phyloP scores from a whole-genome alignment of 352 stramenopile genomes.

The Pythium periplocum region DNA sequence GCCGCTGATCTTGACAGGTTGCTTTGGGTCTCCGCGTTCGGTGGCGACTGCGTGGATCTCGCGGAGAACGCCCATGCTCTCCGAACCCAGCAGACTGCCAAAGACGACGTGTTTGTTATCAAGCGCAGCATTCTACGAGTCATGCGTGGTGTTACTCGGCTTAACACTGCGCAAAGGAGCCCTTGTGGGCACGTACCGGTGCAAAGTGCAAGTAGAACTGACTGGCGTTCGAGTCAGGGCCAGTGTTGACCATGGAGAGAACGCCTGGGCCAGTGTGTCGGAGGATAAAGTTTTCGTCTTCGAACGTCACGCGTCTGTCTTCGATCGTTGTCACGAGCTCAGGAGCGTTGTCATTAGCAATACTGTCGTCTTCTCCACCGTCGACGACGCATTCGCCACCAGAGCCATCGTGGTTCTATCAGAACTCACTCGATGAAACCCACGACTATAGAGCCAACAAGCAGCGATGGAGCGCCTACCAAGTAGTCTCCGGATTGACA shows the following conservation, averaged over 20 bases:
- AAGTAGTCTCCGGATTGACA: constrained; percentile 90
- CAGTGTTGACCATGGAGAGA: constrained; percentile 94
- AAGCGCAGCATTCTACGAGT: constrained; percentile 43
- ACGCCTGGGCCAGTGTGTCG: constrained; percentile 82
- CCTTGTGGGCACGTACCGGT: constrained; percentile 18
- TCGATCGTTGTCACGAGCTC: constrained; percentile 2
- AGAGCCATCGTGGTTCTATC: constrained; percentile 69
- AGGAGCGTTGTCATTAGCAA: neutral
- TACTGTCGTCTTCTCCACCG: constrained; percentile 9
- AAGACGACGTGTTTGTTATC: constrained; percentile 85
- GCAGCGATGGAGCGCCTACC: constrained; percentile 20
- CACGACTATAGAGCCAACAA: neutral
- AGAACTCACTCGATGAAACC: constrained; percentile 21
- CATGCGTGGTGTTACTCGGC: neutral
- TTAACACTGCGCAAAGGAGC: too few relatives aligned
- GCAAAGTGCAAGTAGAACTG: constrained; percentile 94
- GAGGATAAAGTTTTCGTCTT: constrained; percentile 94
- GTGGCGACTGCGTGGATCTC: constrained; percentile 51
- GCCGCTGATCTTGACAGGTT: constrained; percentile 33
- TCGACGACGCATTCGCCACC: constrained; percentile 47
- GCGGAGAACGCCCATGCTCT: constrained; percentile 41
- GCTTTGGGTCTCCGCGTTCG: constrained; percentile 37
- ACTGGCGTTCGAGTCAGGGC: constrained; percentile 92
- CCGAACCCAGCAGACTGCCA: constrained; percentile 37
- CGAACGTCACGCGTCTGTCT: constrained; percentile 53